Base-by-base conservation (phyloP, 2,329 filamentous ascomycete species). In the Microcyclospora tardicrescens region DNA sequence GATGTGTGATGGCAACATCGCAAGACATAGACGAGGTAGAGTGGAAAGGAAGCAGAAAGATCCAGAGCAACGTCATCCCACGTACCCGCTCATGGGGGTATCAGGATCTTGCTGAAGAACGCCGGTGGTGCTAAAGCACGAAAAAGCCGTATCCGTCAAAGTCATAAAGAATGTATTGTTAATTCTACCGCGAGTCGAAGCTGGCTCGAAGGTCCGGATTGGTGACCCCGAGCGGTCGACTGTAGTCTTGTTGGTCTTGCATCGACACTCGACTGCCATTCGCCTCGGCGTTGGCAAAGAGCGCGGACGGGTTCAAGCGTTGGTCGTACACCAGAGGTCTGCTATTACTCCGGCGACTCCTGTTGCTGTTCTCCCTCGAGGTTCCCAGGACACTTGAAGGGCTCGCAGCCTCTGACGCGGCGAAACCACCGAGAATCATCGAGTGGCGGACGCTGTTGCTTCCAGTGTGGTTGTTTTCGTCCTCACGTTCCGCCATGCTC, bases 211-310 rank as follows among this genome's bases (percentile, higher is more conserved):
- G 43, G 40, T 60, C 57, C 10, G 57, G 57, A 34, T 60, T 60
- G 28, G 47, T 49, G 15, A 68, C 63, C 16, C 65, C 65, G 6
- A 57, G 45, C 34, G 64, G 61, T 35, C 67, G 59, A 34, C 62
- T 64, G 43, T 68, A 70, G 42, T 70, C 67, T 39, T 68, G 62
- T 37, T 67, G 57, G 39, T 65, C 68, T 33, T 58, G 61, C 33
- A 69, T 55, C 36, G 65, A 68, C 16, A 62, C 58, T 15, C 61
- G 61, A 41, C 65, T 68, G 13, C 56, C 55, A 41, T 67, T 69
- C n/a, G 63, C 61, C 28, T 60, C 55, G 33, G 47, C 48, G 33
- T 66, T 59, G 28, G 57, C 59, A 49, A 68, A 63, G 19, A 69
- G 56, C 2, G 64, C 63, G 6, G 59, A 60, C 2, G 67, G 67